These are phyloP conservation scores for Rhodomyrtus psidioides DNA, from an alignment of 441 rosid genomes.

Conservation along the genomic window DNA sequence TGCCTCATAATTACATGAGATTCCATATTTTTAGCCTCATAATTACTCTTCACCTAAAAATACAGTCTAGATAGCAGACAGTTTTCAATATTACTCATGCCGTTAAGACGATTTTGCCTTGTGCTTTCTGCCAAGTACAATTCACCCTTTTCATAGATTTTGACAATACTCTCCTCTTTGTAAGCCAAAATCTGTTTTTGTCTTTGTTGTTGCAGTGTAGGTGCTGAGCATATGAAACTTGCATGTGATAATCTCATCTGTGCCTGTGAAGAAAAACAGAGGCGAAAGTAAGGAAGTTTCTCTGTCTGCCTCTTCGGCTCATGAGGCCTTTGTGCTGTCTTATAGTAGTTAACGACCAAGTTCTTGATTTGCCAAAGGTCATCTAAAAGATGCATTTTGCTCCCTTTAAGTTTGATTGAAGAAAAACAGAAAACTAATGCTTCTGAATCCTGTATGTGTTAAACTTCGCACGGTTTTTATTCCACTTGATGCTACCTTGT, in stretches of 20 bases:
- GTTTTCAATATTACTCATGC: not conserved
- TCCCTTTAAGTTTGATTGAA: not conserved
- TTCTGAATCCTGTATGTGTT: not conserved
- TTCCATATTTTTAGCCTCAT: not conserved
- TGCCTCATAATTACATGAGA: not conserved
- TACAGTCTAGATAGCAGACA: not conserved
- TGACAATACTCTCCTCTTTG: not conserved
- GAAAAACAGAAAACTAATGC: not conserved
- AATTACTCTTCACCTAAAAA: not conserved
- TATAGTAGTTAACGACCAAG: not conserved
- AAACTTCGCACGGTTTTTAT: not conserved
- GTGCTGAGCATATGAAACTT: slow-evolving; percentile 35
- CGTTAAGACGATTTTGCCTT: not conserved
- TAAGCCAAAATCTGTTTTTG: not conserved
- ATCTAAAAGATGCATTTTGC: not conserved
- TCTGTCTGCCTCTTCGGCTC: not conserved
- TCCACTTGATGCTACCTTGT: not conserved
- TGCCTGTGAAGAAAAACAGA: slow-evolving; percentile 25
- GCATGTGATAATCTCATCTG: slow-evolving; percentile 21
- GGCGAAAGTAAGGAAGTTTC: slow-evolving; percentile 16
- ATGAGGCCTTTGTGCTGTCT: not conserved
- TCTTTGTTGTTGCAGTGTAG: slow-evolving; percentile 23
- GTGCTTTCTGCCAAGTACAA: not conserved
- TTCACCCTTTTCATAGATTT: not conserved
- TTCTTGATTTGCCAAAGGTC: not conserved